A percentile compares a stretch with the other conserved stretches of the same genome.
Conservation (phyloP, 352 stramenopile genomes). For the Blastocystis sp. region DNA sequence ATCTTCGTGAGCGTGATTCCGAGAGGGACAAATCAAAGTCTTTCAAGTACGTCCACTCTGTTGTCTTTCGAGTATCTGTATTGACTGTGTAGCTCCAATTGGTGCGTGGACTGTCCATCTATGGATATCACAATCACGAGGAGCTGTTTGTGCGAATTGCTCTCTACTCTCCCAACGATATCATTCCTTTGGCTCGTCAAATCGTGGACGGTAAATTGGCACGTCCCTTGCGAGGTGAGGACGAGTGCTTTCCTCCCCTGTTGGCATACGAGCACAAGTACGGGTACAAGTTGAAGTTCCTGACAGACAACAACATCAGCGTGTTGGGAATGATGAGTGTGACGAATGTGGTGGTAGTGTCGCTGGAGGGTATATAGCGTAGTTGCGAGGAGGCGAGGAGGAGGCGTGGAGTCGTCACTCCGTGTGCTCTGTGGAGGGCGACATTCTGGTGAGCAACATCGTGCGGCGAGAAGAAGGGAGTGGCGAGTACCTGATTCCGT, state of each 20-base stretch:
- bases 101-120: conserved; percentile 28
- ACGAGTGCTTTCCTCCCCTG: conserved; percentile 28
- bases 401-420: conserved; percentile 17
- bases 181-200: conserved; percentile 25
- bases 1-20: conserved; percentile 5
- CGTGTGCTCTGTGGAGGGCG: conserved; percentile 45
- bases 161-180: conserved; percentile 15
- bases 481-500: conserved; percentile 49
- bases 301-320: conserved; percentile 43
- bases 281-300: conserved; percentile 65
- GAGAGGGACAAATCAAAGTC: background rate
- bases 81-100: conserved; percentile 30
- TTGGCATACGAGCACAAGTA: conserved; percentile 65
- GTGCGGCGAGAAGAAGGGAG: background rate
- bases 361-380: background rate
- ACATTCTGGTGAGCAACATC: conserved; percentile 39
- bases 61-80: background rate
- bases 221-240: background rate
- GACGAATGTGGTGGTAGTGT: conserved; percentile 20
- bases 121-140: conserved; percentile 29
- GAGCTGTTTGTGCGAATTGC: conserved; percentile 42
- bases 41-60: conserved; percentile 46
- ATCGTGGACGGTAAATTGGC: conserved; percentile 38
- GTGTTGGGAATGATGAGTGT: conserved; percentile 22
- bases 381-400: background rate